Conservation (phyloP, 768 basidiomycete genomes). For the Pleurotus ostreatus region DNA sequence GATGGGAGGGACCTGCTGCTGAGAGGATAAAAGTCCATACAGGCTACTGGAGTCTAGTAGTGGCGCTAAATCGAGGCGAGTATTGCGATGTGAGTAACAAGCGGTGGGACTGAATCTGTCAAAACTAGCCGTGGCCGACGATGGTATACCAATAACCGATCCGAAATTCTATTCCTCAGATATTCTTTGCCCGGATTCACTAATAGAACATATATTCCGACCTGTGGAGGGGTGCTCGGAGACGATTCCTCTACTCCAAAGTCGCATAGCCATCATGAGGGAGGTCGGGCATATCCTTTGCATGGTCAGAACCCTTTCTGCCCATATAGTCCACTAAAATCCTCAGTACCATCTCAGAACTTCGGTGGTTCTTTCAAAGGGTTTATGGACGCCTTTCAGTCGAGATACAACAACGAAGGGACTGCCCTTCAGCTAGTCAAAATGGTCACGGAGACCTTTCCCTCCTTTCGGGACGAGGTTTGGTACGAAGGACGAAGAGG, state of each 20-base stretch:
- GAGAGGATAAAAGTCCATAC: slow-evolving; percentile 60
- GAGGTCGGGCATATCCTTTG: slow-evolving; percentile 72
- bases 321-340: slow-evolving; percentile 47
- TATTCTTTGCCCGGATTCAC: slow-evolving; percentile 61
- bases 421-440: slow-evolving; percentile 73
- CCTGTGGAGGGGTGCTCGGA: slow-evolving; percentile 55
- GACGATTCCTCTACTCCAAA: slow-evolving; percentile 60
- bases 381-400: slow-evolving; percentile 61
- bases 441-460: slow-evolving; percentile 66
- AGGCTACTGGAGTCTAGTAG: slow-evolving; percentile 86
- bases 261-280: slow-evolving; percentile 75
- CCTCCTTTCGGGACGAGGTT: slow-evolving; percentile 72
- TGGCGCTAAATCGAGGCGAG: slow-evolving; percentile 77
- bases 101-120: slow-evolving; percentile 20
- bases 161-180: slow-evolving; percentile 77
- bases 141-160: slow-evolving; percentile 72
- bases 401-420: slow-evolving; percentile 45
- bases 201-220: slow-evolving; percentile 69
- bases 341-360: slow-evolving; percentile 31
- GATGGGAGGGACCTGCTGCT: slow-evolving; percentile 42
- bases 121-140: slow-evolving; percentile 66
- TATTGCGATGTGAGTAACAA: slow-evolving; percentile 5
- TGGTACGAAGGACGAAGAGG: slow-evolving; percentile 55
- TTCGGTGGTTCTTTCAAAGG: slow-evolving; percentile 70
- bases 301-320: slow-evolving; percentile 46